Evolutionary conservation across 179 eudicot species (phyloP).

Genomic region (Beta macrorhiza): DNA sequence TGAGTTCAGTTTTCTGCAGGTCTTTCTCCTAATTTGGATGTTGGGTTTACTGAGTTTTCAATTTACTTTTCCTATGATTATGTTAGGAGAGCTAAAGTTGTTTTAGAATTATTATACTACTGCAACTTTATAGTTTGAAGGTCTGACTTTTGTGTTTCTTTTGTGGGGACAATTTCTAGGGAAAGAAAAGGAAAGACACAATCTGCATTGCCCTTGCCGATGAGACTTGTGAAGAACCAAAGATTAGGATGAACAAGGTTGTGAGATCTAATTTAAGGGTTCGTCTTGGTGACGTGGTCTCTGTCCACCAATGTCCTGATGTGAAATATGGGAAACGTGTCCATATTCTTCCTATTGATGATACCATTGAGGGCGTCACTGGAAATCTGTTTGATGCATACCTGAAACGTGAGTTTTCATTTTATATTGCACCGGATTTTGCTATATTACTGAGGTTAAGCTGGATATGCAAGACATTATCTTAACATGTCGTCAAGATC

Average conservation of each 20-base stretch:
- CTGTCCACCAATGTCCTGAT: slow-evolving; percentile 34
- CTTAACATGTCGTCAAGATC: neutral
- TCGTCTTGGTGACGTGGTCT: slow-evolving; percentile 55
- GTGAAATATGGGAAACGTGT: slow-evolving; percentile 16
- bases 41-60: neutral
- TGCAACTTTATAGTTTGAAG: neutral
- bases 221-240: slow-evolving; percentile 37
- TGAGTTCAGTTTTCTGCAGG: neutral
- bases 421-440: neutral
- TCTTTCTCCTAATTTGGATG: neutral
- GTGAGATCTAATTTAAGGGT: slow-evolving; percentile 47
- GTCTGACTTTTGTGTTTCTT: neutral
- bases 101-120: neutral
- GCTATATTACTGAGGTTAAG: neutral
- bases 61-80: neutral
- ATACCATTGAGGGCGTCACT: slow-evolving; percentile 15
- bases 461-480: neutral
- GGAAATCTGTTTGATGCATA: slow-evolving; percentile 9
- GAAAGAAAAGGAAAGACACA: slow-evolving; percentile 54
- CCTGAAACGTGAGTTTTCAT: neutral
- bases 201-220: slow-evolving; percentile 56
- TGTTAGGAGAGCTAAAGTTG: neutral
- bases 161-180: slow-evolving; percentile 25
- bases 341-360: slow-evolving; percentile 12
- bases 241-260: slow-evolving; percentile 11